Evolutionary conservation across 2,329 filamentous ascomycete genomes (phyloP).

Genomic region (Macrophomina tecta): DNA sequence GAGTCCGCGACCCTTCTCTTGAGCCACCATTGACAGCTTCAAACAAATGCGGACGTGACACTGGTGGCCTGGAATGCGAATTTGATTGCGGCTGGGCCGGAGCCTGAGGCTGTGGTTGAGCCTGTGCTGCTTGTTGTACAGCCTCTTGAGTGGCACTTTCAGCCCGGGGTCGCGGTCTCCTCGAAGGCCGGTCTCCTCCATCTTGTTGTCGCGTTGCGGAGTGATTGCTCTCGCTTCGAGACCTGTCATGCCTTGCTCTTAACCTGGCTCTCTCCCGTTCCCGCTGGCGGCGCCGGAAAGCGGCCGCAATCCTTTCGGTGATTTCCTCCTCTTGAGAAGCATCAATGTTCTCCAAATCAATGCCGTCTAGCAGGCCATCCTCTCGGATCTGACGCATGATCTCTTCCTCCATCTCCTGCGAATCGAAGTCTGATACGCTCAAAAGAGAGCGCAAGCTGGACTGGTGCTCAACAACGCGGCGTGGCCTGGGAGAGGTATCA

Average conservation of each 20-base stretch:
- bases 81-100: conserved; percentile 6
- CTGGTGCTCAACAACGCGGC: conserved; percentile 81
- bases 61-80: conserved; percentile 44
- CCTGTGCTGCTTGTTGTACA: conserved; percentile 7
- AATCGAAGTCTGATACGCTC: conserved; percentile 77
- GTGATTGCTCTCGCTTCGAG: conserved; percentile 42
- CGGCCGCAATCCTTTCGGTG: conserved; percentile 87
- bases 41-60: conserved; percentile 55
- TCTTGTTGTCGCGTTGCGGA: conserved; percentile 30
- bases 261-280: conserved; percentile 55
- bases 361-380: conserved; percentile 83
- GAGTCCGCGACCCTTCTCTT: conserved; percentile 37
- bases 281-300: conserved; percentile 78
- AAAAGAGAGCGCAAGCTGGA: conserved; percentile 85
- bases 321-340: conserved; percentile 85
- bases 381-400: conserved; percentile 88
- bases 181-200: conserved; percentile 37
- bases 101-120: conserved; percentile 4
- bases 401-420: conserved; percentile 81
- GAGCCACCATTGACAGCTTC: conserved; percentile 46
- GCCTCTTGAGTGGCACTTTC: conserved; percentile 40
- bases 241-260: conserved; percentile 46
- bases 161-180: conserved; percentile 42
- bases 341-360: conserved; percentile 88
- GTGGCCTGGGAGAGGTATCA: conserved; percentile 29